A percentile compares a stretch with the other conserved stretches of the same genome.
Evolutionary conservation across 176 grass and related monocot species (phyloP).

Genomic region (Carex pumila): DNA sequence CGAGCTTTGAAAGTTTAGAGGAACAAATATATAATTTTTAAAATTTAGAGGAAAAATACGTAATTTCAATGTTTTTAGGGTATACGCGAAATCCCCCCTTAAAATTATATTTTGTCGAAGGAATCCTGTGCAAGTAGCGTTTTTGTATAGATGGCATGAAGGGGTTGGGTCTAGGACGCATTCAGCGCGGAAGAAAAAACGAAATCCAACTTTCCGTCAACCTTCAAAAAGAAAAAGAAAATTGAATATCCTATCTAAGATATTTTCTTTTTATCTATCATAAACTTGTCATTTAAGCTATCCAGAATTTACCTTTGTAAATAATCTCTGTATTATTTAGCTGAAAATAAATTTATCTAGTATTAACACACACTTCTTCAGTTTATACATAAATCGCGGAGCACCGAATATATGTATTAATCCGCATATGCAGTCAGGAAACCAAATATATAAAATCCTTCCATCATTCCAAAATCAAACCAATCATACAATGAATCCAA

Average conservation of each 20-base stretch:
- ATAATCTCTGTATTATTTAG: neutral
- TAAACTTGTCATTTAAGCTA: neutral
- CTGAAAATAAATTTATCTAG: neutral
- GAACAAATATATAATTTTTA: too few relatives aligned
- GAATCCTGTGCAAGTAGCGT: neutral
- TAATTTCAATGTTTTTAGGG: too few relatives aligned
- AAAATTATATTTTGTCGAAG: neutral
- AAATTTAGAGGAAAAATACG: too few relatives aligned
- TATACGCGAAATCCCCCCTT: too few relatives aligned
- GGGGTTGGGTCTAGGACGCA: neutral
- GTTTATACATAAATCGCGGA: neutral
- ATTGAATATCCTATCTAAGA: too few relatives aligned
- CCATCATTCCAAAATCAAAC: neutral
- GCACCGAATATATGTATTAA: neutral
- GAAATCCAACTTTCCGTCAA: neutral
- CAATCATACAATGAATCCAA: neutral
- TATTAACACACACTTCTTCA: neutral
- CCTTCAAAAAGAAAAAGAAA: too few relatives aligned
- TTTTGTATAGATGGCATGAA: neutral
- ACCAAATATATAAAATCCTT: neutral
- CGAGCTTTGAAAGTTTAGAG: too few relatives aligned
- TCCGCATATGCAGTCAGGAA: neutral
- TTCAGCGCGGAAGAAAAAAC: neutral
- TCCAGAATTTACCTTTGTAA: neutral
- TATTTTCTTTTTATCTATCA: too few relatives aligned